phyloP scores from a whole-genome alignment of 805 yeast species.

The Wickerhamomyces mucosus region DNA sequence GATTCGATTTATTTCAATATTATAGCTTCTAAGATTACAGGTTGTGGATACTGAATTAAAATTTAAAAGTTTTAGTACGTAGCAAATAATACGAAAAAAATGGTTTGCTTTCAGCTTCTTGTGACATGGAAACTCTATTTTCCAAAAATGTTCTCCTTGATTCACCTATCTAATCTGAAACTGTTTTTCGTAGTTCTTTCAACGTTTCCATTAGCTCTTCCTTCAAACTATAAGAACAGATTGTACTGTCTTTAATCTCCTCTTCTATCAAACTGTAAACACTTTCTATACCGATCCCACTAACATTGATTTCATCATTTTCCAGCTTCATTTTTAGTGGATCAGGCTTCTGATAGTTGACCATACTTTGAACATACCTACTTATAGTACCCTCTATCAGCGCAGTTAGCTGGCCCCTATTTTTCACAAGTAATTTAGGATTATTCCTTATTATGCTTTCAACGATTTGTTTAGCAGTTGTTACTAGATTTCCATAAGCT shows the following conservation, averaged over 20 bases:
- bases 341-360: slow-evolving; percentile 2
- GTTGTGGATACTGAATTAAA: too few species aligned
- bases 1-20: too few species aligned
- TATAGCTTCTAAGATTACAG: too few species aligned
- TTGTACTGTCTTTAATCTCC: slow-evolving; percentile 11
- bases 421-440: slow-evolving; percentile 15
- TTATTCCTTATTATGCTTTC: slow-evolving; percentile 9
- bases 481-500: slow-evolving; percentile 8
- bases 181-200: too few species aligned
- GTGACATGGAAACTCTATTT: too few species aligned
- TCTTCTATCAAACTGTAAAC: slow-evolving; percentile 12
- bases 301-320: slow-evolving; percentile 1
- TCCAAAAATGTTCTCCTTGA: too few species aligned
- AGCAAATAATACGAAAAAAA: too few species aligned
- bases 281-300: slow-evolving; percentile 1
- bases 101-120: too few species aligned
- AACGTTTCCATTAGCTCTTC: slow-evolving; percentile 5
- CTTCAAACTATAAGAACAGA: slow-evolving; percentile 8
- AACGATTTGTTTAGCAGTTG: slow-evolving; percentile 9
- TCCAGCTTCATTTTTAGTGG: slow-evolving; percentile 1
- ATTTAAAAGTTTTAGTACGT: too few species aligned
- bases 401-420: slow-evolving; percentile 18
- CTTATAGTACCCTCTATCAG: slow-evolving; percentile 14
- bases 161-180: too few species aligned
- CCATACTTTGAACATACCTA: too few species aligned